A percentile compares a stretch with the other conserved stretches of the same genome.
Conservation (phyloP, 2,329 filamentous ascomycete genomes). For the Pseudocercospora macadamiae region DNA sequence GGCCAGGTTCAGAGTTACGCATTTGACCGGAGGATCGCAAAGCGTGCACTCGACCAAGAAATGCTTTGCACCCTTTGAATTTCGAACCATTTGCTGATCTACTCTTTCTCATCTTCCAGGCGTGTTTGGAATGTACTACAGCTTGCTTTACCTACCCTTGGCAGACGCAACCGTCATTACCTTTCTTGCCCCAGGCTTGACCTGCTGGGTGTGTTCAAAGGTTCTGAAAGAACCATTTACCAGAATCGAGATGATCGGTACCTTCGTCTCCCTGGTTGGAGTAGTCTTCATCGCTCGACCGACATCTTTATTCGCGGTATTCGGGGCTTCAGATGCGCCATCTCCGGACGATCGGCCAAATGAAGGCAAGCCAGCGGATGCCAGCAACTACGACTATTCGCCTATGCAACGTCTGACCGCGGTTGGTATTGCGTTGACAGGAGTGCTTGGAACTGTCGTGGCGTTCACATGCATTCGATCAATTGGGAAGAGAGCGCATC, state of each 20-base stretch:
- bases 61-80: too few species aligned
- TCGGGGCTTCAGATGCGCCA: conserved; percentile 33
- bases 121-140: conserved; percentile 77
- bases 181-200: conserved; percentile 78
- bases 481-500: conserved; percentile 78
- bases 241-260: conserved; percentile 74
- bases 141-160: conserved; percentile 76
- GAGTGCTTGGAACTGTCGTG: conserved; percentile 73
- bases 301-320: conserved; percentile 54
- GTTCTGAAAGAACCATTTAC: conserved; percentile 78
- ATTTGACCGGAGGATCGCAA: too few species aligned
- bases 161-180: conserved; percentile 89
- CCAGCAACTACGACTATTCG: conserved; percentile 51
- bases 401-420: conserved; percentile 69
- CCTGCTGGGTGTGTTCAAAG: conserved; percentile 78
- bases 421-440: conserved; percentile 71
- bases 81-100: too few species aligned
- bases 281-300: conserved; percentile 84
- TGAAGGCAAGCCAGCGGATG: conserved; percentile 27
- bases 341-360: conserved; percentile 36
- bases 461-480: conserved; percentile 77
- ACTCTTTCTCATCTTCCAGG: too few species aligned
- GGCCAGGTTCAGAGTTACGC: too few species aligned
- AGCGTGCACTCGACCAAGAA: too few species aligned
- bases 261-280: conserved; percentile 72